Evolutionary conservation across 2,329 filamentous ascomycete genomes (phyloP).

Genomic region (Hymenoscyphus scutula): DNA sequence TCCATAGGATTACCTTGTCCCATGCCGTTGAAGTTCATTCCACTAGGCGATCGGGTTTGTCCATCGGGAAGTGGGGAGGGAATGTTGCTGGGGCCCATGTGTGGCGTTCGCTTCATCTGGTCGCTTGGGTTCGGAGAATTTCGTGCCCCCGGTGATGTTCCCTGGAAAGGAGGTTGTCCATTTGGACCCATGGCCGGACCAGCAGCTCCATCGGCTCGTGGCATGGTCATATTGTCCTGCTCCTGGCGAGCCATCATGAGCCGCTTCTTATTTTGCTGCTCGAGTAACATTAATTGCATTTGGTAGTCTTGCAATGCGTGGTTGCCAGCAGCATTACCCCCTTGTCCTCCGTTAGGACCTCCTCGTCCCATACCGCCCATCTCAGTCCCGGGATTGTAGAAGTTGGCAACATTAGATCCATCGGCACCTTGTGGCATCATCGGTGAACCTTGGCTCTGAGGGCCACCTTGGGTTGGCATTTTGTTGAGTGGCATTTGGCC

Average conservation of each 20-base stretch:
- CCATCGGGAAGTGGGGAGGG: conserved; percentile 72
- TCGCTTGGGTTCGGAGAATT: conserved; percentile 76
- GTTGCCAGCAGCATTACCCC: conserved; percentile 48
- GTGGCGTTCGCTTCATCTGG: conserved; percentile 75
- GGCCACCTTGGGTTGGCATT: conserved; percentile 71
- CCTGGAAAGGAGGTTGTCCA: conserved; percentile 60
- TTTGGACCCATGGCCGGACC: conserved; percentile 50
- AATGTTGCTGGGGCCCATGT: conserved; percentile 66
- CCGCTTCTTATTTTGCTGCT: conserved; percentile 85
- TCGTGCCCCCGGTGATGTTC: conserved; percentile 65
- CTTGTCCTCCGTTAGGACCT: conserved; percentile 45
- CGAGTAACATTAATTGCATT: conserved; percentile 83
- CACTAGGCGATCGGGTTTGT: conserved; percentile 64
- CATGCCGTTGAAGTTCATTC: conserved; percentile 59
- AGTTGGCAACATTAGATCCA: conserved; percentile 52
- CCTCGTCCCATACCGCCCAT: conserved; percentile 44
- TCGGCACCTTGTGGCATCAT: conserved; percentile 74
- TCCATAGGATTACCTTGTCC: conserved; percentile 52
- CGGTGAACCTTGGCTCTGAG: conserved; percentile 75
- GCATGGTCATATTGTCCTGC: conserved; percentile 64
- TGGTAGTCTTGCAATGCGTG: conserved; percentile 84
- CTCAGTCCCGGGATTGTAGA: conserved; percentile 64
- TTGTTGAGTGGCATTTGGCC: conserved; percentile 72
- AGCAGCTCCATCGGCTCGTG: conserved; percentile 49
- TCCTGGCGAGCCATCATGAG: conserved; percentile 78